Evolutionary conservation across 805 yeast species (phyloP).

Genomic region (Ogataea trehaloabstinens): DNA sequence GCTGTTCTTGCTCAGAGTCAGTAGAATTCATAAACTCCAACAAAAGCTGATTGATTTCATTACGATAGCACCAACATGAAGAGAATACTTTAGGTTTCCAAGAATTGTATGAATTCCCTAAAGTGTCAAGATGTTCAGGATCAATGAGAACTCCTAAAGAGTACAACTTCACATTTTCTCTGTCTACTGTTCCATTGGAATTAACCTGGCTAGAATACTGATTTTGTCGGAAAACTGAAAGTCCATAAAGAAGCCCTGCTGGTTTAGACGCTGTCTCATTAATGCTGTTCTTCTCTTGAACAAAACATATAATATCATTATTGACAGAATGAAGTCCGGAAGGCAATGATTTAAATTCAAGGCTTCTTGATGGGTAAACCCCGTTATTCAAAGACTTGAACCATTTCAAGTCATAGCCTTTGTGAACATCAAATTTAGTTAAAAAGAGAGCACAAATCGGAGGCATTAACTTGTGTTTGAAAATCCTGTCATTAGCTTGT

Average conservation of each 20-base stretch:
- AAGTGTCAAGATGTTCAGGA: slow-evolving; percentile 28
- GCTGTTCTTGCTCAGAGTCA: slow-evolving; percentile 17
- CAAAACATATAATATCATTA: slow-evolving; percentile 55
- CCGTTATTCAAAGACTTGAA: slow-evolving; percentile 28
- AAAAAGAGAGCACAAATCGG: slow-evolving; percentile 45
- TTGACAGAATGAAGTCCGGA: slow-evolving; percentile 60
- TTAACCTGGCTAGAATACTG: slow-evolving; percentile 11
- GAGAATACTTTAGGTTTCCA: slow-evolving; percentile 45
- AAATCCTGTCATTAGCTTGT: no score
- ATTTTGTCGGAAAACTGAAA: slow-evolving; percentile 51
- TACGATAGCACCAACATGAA: slow-evolving; percentile 43
- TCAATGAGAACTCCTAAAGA: slow-evolving; percentile 62
- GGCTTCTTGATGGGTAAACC: slow-evolving; percentile 34
- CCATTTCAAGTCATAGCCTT: slow-evolving; percentile 52
- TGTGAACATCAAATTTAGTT: slow-evolving; percentile 49
- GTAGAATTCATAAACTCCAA: slow-evolving; percentile 25
- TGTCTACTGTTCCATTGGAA: slow-evolving; percentile 27
- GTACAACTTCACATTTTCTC: slow-evolving; percentile 54
- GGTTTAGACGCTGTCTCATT: slow-evolving; percentile 12
- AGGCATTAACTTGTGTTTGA: slow-evolving; percentile 17
- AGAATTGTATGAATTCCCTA: slow-evolving; percentile 5
- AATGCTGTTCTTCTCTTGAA: slow-evolving; percentile 26
- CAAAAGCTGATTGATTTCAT: slow-evolving; percentile 32
- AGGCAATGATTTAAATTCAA: slow-evolving; percentile 67
- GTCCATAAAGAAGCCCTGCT: slow-evolving; percentile 40